Evolutionary conservation across 139 green algal species (phyloP).

Genomic region (Micromonas commoda): DNA sequence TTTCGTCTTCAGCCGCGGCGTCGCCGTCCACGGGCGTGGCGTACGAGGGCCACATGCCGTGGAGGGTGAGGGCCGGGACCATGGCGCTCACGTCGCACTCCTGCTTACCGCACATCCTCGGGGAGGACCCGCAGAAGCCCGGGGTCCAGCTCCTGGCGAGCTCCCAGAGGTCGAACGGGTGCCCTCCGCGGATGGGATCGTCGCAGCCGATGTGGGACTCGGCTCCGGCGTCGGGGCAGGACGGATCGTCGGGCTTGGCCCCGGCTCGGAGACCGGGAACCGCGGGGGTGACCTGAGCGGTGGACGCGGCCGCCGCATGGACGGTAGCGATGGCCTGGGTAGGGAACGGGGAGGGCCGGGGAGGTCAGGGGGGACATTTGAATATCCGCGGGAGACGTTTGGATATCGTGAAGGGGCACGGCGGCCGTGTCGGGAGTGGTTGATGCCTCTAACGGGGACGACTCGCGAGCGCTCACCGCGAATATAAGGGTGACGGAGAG

Average conservation of each 20-base stretch:
- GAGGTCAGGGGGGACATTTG: too few relatives aligned
- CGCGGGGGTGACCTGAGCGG: background rate
- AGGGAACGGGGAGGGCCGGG: too few relatives aligned
- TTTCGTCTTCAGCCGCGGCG: background rate
- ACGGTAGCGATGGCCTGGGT: too few relatives aligned
- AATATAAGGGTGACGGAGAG: too few relatives aligned
- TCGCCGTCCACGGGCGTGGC: background rate
- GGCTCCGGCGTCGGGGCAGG: background rate
- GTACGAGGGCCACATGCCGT: conserved; percentile 19
- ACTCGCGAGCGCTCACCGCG: too few relatives aligned
- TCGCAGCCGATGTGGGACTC: conserved; percentile 17
- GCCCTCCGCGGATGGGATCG: background rate
- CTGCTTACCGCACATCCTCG: background rate
- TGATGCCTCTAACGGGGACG: too few relatives aligned
- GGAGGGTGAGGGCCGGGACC: background rate
- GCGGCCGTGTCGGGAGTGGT: too few relatives aligned
- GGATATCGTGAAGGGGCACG: too few relatives aligned
- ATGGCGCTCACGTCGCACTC: background rate
- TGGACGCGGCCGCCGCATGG: too few relatives aligned
- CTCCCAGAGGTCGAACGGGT: conserved; percentile 13
- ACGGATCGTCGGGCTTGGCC: background rate
- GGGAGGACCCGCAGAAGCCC: conserved; percentile 2
- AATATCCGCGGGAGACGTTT: too few relatives aligned
- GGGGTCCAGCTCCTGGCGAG: conserved; percentile 21
- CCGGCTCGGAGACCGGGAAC: background rate